These are phyloP conservation scores for Gossypium aridum DNA, from an alignment of 441 rosid genomes.

Conservation along the genomic window DNA sequence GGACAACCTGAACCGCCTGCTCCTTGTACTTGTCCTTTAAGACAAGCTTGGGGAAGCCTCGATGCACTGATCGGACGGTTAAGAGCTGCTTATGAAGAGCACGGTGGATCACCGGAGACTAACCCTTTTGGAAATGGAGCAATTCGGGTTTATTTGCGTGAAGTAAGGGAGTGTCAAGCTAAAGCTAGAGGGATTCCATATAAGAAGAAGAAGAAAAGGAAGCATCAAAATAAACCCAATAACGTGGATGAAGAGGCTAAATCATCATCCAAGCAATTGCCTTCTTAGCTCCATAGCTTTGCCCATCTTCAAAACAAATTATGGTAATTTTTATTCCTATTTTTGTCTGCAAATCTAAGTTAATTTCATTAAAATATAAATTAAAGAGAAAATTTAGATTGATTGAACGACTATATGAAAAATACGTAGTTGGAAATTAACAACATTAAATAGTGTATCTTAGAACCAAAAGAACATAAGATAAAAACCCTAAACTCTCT, in stretches of 20 bases:
- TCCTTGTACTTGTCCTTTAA: constrained; percentile 51
- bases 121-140: constrained; percentile 55
- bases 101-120: constrained; percentile 39
- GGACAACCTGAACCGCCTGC: constrained; percentile 60
- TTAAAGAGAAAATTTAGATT: not conserved
- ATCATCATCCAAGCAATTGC: constrained; percentile 29
- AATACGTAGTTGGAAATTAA: not conserved
- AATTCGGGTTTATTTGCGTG: constrained; percentile 43
- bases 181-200: constrained; percentile 56
- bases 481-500: constrained; percentile 27
- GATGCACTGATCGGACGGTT: constrained; percentile 61
- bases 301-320: not conserved
- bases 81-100: constrained; percentile 55
- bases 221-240: constrained; percentile 40
- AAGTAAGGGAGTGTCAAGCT: constrained; percentile 52
- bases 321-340: not conserved
- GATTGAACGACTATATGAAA: not conserved
- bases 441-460: not conserved
- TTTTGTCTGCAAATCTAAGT: not conserved
- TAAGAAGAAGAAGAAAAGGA: constrained; percentile 52
- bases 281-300: constrained; percentile 7
- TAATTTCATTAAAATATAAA: not conserved
- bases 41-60: constrained; percentile 68
- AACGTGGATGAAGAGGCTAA: constrained; percentile 31
- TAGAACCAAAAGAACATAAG: not conserved